Evolutionary conservation across 441 rosid species (phyloP).

Genomic region (Hypseocharis bilobata): DNA sequence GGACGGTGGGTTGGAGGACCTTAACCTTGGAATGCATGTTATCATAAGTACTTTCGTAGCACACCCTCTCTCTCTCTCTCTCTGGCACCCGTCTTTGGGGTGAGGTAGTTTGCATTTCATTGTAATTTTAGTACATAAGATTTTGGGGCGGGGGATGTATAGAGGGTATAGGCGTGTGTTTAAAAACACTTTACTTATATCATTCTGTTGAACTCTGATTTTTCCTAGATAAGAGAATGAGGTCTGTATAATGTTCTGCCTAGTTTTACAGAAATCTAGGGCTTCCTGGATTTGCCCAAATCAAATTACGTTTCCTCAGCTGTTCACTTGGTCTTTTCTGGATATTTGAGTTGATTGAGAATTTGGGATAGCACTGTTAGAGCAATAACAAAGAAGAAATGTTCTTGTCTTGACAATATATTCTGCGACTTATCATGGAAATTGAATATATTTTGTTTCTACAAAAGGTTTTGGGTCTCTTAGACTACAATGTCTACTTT

Average conservation of each 20-base stretch:
- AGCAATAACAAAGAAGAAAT: not conserved
- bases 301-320: conserved; percentile 3
- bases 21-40: conserved; percentile 13
- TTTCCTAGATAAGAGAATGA: conserved; percentile 10
- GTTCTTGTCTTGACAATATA: no score
- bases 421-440: no score
- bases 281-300: conserved; percentile 13
- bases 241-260: conserved; percentile 21
- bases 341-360: no score
- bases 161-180: conserved; percentile 33
- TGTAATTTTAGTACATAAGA: conserved; percentile 31
- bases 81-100: conserved; percentile 20
- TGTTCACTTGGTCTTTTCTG: not conserved
- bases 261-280: not conserved
- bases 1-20: conserved; percentile 10
- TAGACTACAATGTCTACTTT: no score
- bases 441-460: no score
- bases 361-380: not conserved
- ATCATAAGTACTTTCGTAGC: conserved; percentile 14
- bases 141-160: conserved; percentile 38
- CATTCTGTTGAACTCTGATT: not conserved
- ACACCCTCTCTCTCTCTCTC: conserved; percentile 6
- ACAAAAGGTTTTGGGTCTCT: no score
- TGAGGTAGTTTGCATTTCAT: conserved; percentile 22
- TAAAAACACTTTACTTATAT: not conserved